Evolutionary conservation across 1,284 basidiomycete genomes (phyloP), one percentile per base, ranked within the genome.

Genomic region (Boletus nobilissimus): DNA sequence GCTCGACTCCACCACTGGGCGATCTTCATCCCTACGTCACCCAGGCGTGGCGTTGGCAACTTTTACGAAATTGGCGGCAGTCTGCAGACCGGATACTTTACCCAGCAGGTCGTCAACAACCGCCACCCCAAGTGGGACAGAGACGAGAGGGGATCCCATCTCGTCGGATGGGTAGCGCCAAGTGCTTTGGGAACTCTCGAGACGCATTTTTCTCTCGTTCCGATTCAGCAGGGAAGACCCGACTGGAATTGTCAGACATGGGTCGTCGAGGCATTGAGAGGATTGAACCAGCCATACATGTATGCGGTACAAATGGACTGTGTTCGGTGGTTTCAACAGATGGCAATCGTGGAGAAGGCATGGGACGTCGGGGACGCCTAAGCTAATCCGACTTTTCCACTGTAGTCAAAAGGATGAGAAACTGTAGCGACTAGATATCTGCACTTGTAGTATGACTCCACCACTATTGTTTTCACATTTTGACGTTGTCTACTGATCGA

Each of bases 161-260:
- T 79, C 36, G 74, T 76, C 26, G 78, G 78, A 9, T 76, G 75
- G 57, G 74, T 79, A 10, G 68, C 74, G 3, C 78, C 74, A 10
- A 70, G 71, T 1, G 38, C 46, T 32, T 54, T 79, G 26, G 60
- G 19, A 2, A 2, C 62, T 24, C 72, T 79, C 34, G 74, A 79
- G 54, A 65, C 29, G 38, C 72, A 48, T 24, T 64, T 79, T 3
- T 40, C 72, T 38, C 72, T 75, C 10, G 51, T 80, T 11, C 75
- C 72, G 29, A 60, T 79, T 13, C 57, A 48, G 29, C 79, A 80
- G 19, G 70, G 76, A 7, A 54, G 64, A 22, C 38, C 76, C 3
- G 77, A 80, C 5, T 83, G 81, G 82, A 76, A 83, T 13, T 81
- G 80, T 39, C 81, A 83, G 63, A 80, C 51, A 38, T 80, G 79